These are phyloP conservation scores for Wickerhamomyces sp. DNA, from an alignment of 1,139 yeast species.

Conservation along the genomic window DNA sequence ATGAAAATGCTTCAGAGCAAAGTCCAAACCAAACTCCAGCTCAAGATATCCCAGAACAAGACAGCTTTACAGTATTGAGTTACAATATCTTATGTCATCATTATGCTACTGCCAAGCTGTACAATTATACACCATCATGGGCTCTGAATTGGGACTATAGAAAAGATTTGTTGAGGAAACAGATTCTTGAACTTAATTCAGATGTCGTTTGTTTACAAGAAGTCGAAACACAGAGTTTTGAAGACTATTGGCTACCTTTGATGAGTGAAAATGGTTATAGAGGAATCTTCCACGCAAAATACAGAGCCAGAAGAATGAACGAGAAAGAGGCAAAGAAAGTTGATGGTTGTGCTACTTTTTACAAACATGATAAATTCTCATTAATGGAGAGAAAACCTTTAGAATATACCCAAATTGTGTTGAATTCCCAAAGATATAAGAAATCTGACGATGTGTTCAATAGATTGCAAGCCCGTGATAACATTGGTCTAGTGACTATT, in stretches of 20 bases:
- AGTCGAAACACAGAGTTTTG: slow-evolving; percentile 83
- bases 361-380: slow-evolving; percentile 61
- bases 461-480: slow-evolving; percentile 94
- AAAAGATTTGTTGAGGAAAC: slow-evolving; percentile 66
- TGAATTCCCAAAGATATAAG: slow-evolving; percentile 83
- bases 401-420: slow-evolving; percentile 85
- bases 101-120: slow-evolving; percentile 89
- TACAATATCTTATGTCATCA: slow-evolving; percentile 94
- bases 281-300: slow-evolving; percentile 79
- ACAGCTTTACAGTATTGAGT: slow-evolving; percentile 68
- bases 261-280: slow-evolving; percentile 72
- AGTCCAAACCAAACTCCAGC: slow-evolving; percentile 23
- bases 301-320: slow-evolving; percentile 89
- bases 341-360: slow-evolving; percentile 96
- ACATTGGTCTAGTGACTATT: slow-evolving; percentile 77
- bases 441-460: slow-evolving; percentile 93
- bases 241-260: slow-evolving; percentile 79
- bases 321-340: slow-evolving; percentile 82
- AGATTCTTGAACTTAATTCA: slow-evolving; percentile 56
- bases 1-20: slow-evolving; percentile 35
- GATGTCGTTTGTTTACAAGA: slow-evolving; percentile 93
- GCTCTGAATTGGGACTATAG: slow-evolving; percentile 95
- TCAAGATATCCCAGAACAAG: slow-evolving; percentile 27
- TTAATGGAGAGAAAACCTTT: slow-evolving; percentile 67
- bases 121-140: slow-evolving; percentile 95